Evolutionary conservation across 176 grass and related monocot genomes (phyloP).

Genomic region (Zoysia pacifica): DNA sequence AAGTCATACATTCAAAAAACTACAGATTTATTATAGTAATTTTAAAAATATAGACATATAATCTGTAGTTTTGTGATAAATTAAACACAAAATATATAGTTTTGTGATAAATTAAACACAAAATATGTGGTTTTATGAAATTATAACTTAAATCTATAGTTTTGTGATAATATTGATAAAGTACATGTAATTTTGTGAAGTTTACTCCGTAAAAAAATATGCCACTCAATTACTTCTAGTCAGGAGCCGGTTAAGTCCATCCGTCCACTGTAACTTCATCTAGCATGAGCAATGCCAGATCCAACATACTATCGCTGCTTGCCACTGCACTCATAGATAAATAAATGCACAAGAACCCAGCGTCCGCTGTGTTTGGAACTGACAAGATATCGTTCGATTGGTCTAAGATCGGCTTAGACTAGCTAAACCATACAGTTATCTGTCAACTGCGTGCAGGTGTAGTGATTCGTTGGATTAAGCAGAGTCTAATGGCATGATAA

Average conservation of each 20-base stretch:
- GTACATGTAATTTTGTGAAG: no score
- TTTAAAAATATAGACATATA: no score
- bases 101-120: no score
- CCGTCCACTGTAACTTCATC: not conserved
- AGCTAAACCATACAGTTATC: not conserved
- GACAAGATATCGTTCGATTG: not conserved
- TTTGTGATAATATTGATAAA: no score
- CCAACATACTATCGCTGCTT: not conserved
- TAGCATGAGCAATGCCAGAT: not conserved
- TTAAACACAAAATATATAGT: no score
- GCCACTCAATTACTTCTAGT: not conserved
- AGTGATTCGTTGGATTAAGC: not conserved
- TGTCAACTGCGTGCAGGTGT: not conserved
- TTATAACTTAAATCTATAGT: no score
- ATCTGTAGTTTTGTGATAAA: no score
- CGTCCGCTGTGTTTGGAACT: not conserved
- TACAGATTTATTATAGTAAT: no score
- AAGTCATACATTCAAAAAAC: no score
- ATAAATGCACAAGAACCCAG: not conserved
- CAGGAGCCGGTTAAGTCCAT: not conserved
- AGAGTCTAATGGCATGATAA: not conserved
- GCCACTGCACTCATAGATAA: not conserved
- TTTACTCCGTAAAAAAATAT: no score
- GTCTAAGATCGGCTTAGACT: not conserved
- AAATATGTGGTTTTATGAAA: no score